Evolutionary conservation across 495 filamentous ascomycete species (phyloP).

Genomic region (Xylaria flabelliformis): DNA sequence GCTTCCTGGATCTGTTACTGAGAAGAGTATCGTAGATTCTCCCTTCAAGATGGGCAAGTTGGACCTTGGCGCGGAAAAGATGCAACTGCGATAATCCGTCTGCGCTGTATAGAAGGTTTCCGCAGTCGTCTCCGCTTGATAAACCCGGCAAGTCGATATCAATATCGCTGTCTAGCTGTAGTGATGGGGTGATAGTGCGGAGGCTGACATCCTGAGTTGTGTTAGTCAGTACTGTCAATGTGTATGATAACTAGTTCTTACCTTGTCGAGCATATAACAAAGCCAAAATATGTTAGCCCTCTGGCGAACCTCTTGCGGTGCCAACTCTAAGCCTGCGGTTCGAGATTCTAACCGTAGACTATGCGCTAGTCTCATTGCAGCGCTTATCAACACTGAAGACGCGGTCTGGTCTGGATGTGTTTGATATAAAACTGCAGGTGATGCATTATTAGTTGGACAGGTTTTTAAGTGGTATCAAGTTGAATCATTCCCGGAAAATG

Average conservation of each 20-base stretch:
- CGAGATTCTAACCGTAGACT: conserved; percentile 37
- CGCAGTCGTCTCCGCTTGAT: conserved; percentile 28
- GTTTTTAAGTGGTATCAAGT: not conserved
- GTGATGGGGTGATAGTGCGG: conserved; percentile 36
- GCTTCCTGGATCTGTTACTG: conserved; percentile 38
- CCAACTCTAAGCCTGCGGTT: conserved; percentile 25
- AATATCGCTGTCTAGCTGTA: conserved; percentile 40
- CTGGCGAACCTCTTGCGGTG: conserved; percentile 36
- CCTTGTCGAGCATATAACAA: conserved; percentile 42
- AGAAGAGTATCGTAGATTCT: conserved; percentile 39
- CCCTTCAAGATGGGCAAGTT: conserved; percentile 41
- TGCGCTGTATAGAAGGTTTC: conserved; percentile 33
- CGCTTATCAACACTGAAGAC: conserved; percentile 41
- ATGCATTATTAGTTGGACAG: not conserved
- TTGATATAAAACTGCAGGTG: conserved; percentile 34
- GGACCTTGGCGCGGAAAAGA: conserved; percentile 36
- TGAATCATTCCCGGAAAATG: not conserved
- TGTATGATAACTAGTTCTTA: not conserved
- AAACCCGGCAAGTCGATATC: conserved; percentile 38
- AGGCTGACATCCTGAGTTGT: conserved; percentile 36
- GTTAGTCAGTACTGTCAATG: conserved; percentile 2
- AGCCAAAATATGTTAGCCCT: conserved; percentile 44
- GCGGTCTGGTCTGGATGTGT: conserved; percentile 38
- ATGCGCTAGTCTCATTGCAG: conserved; percentile 41
- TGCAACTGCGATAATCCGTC: conserved; percentile 37